Conservation (phyloP, 176 grass and related monocot genomes). For the Rhynchospora breviuscula region DNA sequence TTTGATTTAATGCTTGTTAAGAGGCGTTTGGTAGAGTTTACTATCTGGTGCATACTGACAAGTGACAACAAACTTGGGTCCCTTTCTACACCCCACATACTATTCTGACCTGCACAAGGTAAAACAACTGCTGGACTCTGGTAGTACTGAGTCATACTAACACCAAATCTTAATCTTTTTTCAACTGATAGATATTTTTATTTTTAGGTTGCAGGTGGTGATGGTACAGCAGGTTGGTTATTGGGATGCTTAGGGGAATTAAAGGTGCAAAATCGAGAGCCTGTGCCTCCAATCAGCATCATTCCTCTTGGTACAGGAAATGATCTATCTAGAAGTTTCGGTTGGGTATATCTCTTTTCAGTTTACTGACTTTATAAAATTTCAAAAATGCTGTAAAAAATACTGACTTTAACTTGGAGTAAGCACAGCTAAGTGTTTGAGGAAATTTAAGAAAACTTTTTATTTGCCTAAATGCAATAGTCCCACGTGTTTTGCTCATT, state of each 20-base stretch:
- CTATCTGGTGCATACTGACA: neutral
- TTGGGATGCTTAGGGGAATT: slow-evolving; percentile 68
- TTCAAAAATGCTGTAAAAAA: neutral
- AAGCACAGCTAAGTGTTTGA: neutral
- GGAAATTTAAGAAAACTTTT: neutral
- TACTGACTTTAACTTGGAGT: neutral
- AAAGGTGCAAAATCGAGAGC: slow-evolving; percentile 51
- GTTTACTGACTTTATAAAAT: neutral
- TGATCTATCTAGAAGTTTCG: slow-evolving; percentile 91
- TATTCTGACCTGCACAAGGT: neutral
- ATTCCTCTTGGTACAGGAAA: slow-evolving; percentile 97
- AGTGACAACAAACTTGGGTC: neutral
- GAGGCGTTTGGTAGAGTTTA: slow-evolving; percentile 5
- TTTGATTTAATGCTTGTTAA: neutral
- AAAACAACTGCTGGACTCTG: neutral
- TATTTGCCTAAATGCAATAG: neutral
- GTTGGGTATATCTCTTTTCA: slow-evolving; percentile 68
- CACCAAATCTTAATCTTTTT: neutral
- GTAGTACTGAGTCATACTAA: neutral
- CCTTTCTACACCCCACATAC: neutral
- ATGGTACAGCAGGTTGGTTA: slow-evolving; percentile 76
- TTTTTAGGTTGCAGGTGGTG: slow-evolving; percentile 83
- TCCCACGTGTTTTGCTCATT: neutral
- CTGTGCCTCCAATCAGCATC: slow-evolving; percentile 64
- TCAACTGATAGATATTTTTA: slow-evolving; percentile 22